phyloP scores from a whole-genome alignment of 2,329 filamentous ascomycete species.

The Cordyceps fumosorosea region DNA sequence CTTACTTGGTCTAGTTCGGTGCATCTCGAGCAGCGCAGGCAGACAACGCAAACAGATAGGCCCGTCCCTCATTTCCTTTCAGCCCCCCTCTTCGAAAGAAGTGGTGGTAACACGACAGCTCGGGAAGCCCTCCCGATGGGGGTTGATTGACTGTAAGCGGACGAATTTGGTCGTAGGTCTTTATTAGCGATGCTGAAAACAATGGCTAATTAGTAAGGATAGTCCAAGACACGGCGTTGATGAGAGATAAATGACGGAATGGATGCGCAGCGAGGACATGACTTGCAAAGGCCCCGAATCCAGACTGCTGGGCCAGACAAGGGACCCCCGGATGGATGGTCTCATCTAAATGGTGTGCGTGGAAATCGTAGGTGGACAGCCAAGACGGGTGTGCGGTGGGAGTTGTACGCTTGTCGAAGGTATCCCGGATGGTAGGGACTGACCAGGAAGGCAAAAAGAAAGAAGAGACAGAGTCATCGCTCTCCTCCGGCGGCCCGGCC shows the following conservation, averaged over 20 bases:
- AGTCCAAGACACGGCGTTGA: no score
- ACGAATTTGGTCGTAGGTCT: no score
- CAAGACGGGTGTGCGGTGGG: background rate
- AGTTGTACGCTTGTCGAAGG: background rate
- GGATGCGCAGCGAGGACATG: no score
- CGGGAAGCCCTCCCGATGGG: background rate
- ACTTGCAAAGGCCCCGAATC: no score
- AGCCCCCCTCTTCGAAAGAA: background rate
- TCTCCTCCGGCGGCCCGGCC: background rate
- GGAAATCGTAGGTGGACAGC: background rate
- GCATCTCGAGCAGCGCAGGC: background rate
- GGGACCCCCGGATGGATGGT: no score
- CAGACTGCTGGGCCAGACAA: no score
- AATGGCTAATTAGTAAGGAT: no score
- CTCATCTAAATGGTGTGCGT: no score
- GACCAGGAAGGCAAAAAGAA: background rate
- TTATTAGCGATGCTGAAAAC: no score
- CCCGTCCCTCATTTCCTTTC: background rate
- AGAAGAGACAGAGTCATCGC: background rate
- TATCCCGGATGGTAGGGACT: no score
- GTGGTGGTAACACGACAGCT: background rate
- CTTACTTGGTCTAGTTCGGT: background rate
- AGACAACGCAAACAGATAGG: background rate
- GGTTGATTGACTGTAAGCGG: no score
- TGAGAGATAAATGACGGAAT: no score